Percentiles rank a stretch among this genome's conserved stretches.
Conservation (phyloP, 805 yeast genomes). For the Jamesozyma spencerorum region DNA sequence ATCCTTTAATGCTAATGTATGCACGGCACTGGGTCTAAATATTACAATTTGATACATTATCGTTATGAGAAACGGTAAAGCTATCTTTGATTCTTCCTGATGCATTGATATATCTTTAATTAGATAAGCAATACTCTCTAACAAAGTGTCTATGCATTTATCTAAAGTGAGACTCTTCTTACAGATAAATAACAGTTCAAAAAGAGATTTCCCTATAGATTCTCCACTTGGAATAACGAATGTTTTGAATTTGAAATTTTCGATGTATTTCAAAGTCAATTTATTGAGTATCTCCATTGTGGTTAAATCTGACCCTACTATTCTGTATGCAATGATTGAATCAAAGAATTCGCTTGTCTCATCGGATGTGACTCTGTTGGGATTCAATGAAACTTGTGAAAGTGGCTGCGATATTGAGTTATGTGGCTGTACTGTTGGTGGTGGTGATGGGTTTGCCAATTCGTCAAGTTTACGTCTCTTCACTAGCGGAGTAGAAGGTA, state of each 20-base stretch:
- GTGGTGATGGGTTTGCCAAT: background rate
- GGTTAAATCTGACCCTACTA: constrained; percentile 20
- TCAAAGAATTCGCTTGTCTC: constrained; percentile 22
- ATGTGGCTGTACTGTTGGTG: background rate
- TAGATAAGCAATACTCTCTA: constrained; percentile 21
- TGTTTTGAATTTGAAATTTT: constrained; percentile 10
- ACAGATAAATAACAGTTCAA: constrained; percentile 10
- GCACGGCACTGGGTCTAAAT: constrained; percentile 57
- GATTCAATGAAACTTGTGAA: constrained; percentile 6
- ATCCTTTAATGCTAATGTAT: constrained; percentile 29
- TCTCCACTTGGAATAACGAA: constrained; percentile 13
- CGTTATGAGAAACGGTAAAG: constrained; percentile 52
- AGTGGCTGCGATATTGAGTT: constrained; percentile 3
- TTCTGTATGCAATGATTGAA: constrained; percentile 15
- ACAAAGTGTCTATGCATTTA: constrained; percentile 17
- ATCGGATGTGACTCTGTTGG: constrained; percentile 15
- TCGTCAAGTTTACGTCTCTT: constrained; percentile 11
- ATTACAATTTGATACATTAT: constrained; percentile 45
- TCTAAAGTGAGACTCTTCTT: constrained; percentile 18
- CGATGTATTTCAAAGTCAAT: constrained; percentile 14
- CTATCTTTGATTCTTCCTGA: constrained; percentile 19
- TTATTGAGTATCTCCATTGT: constrained; percentile 23
- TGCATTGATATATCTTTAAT: constrained; percentile 24
- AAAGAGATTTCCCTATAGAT: constrained; percentile 22
- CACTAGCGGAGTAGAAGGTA: constrained; percentile 3